Percentiles rank a stretch among this genome's conserved stretches.
phyloP scores from a whole-genome alignment of 257 asterid genomes.

The Hygrophila difformis region DNA sequence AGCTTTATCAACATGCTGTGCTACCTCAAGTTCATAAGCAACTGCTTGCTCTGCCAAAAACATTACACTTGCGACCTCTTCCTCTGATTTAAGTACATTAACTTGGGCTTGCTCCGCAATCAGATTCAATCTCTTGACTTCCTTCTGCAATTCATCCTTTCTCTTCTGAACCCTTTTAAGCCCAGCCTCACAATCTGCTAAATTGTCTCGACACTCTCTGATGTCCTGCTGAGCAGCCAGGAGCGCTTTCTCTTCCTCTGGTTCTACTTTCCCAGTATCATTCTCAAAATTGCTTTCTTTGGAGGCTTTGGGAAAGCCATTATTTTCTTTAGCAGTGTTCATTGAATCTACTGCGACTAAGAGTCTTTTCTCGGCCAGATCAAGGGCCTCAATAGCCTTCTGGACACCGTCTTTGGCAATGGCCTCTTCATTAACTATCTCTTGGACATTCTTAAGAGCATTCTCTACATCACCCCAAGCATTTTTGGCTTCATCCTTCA shows the following conservation, averaged over 20 bases:
- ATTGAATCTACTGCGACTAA: constrained; percentile 45
- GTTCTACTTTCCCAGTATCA: constrained; percentile 34
- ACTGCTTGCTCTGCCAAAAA: constrained; percentile 97
- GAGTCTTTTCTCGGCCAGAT: constrained; percentile 76
- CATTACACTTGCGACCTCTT: constrained; percentile 91
- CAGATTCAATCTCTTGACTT: constrained; percentile 64
- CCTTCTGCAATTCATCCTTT: constrained; percentile 86
- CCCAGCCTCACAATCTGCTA: constrained; percentile 61
- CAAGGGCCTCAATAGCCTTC: constrained; percentile 57
- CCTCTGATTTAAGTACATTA: constrained; percentile 66
- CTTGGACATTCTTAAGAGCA: constrained; percentile 45
- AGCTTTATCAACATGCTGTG: constrained; percentile 73
- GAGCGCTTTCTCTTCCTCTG: constrained; percentile 38
- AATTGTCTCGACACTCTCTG: constrained; percentile 44
- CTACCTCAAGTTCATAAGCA: constrained; percentile 84
- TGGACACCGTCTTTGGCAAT: constrained; percentile 66
- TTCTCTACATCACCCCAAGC: constrained; percentile 55
- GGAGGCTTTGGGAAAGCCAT: constrained; percentile 16
- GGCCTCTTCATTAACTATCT: constrained; percentile 57
- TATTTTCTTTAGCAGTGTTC: constrained; percentile 30
- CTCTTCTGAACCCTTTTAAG: constrained; percentile 53
- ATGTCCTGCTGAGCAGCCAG: constrained; percentile 53
- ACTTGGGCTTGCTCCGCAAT: constrained; percentile 57
- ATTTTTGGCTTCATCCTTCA: constrained; percentile 69
- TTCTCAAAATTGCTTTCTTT: constrained; percentile 14